Base-by-base conservation (phyloP, 495 filamentous ascomycete genomes). In the Tuber umbilicatum region DNA sequence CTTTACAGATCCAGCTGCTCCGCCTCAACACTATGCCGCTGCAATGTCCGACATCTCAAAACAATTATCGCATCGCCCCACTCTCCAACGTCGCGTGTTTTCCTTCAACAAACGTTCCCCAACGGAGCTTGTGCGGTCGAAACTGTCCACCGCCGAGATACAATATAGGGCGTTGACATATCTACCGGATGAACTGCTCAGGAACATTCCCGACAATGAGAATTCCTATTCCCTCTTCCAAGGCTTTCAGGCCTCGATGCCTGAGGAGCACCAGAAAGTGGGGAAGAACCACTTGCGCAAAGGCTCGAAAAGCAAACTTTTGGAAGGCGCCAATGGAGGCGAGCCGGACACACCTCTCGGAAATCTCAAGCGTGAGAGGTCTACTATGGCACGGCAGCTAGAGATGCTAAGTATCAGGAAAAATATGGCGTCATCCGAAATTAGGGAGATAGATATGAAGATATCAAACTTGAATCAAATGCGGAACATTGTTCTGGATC, bases 351-450 rank as follows among this genome's bases (percentile, higher is more conserved):
- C 87, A 69, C 88, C 89, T n/a, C 85, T 96, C 78, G 85, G 83
- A 19, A 91, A 88, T 77, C 82, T 97, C 70, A 92, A 90, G 84
- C 92, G 90, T 78, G 92, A 97, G 78, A 91, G 93, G 81, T 86
- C 90, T 68, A 84, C 87, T 70, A 85, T 97, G 83, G 90, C 89
- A 82, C 92, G 94, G 80, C 88, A 92, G 69, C 83, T 99, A 71
- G 94, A 98, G 80, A 93, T 97, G 90, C 91, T 97, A 85, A 86
- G 90, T 17, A 88, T 99, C 60, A 89, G 96, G 72, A 99, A 98
- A 83, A 97, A 97, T 77, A 97, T 99, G 95, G 94, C 94, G 81
- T 94, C 93, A 79, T 89, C 92, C 74, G 95, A 99, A 83, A 98
- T 99, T 69, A 89, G 89, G 64, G 95, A 99, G 82, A 97, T 99